Base-by-base conservation (phyloP, 768 basidiomycete genomes). In the Boletus rubroflammeus region DNA sequence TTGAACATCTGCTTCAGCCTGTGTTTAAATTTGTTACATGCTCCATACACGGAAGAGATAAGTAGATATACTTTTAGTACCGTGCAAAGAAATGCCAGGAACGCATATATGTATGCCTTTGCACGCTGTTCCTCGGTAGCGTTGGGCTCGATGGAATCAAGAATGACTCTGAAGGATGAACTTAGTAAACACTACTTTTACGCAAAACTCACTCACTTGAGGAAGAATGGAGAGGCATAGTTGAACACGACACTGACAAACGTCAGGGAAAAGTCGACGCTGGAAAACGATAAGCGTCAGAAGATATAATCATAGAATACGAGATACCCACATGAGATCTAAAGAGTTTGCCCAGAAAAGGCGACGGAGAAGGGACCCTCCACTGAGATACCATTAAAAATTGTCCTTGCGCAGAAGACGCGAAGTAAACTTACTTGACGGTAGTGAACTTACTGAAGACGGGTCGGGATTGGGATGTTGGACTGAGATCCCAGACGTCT, bases 201-300 rank as follows among this genome's bases (percentile, higher is more conserved):
- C 2, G 9, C 5, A 6, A 49, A 17, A 23, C 11, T 11, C 25
- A 52, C 78, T 52, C 46, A 83, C 82, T 90, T 92, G 41, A 97
- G 77, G 74, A 95, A 93, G 74, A 85, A 93, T 7, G 94, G 93
- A 0, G 82, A 81, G 0, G 83, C 78, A 70, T 93, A 96, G 61
- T 87, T 88, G 72, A 92, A 86, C 0, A 80, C 29, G 29, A 93
- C 84, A 59, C 84, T 84, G 52, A 85, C 64, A 54, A 85, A 72
- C 0, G 92, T 90, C 39, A 93, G 72, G 2, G 60, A 14, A 56
- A 86, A 84, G 65, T 94, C 92, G 41, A 90, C 56, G 28, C 81
- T 82, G 40, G 47, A 49, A 44, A 39, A 32, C 3, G 26, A 40
- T 46, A 3, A 40, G 42, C 0, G 1, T 45, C 21, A 53, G 17